Percentiles rank a stretch among this genome's conserved stretches.
phyloP scores from a whole-genome alignment of 495 filamentous ascomycete genomes.

The Penicillium angulare region DNA sequence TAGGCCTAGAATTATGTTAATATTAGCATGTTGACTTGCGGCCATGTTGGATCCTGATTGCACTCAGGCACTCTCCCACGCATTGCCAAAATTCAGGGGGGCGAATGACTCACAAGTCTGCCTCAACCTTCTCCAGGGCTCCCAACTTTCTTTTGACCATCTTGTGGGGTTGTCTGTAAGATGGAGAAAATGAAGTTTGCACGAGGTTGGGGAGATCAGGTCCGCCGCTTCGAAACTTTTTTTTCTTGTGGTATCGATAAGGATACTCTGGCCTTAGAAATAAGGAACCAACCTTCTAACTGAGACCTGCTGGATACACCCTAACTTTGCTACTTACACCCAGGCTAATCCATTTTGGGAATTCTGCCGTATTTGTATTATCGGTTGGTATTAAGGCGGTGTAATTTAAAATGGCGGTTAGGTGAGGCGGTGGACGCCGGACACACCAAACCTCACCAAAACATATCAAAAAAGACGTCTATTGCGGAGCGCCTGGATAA shows the following conservation, averaged over 20 bases:
- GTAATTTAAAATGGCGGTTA: no score
- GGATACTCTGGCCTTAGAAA: no score
- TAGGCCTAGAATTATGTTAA: constrained; percentile 54
- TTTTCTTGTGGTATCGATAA: constrained; percentile 45
- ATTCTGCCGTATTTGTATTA: no score
- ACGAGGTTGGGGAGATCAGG: constrained; percentile 20
- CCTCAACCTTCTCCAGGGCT: constrained; percentile 92
- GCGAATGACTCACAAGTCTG: constrained; percentile 62
- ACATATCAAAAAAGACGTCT: no score
- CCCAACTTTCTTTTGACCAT: constrained; percentile 87
- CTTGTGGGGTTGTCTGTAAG: constrained; percentile 8
- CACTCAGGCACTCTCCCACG: constrained; percentile 16
- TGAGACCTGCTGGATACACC: no score
- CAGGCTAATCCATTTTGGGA: no score
- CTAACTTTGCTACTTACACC: no score
- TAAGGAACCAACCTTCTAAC: no score
- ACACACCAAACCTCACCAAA: no score
- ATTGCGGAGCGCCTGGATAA: no score
- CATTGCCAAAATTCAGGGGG: constrained; percentile 19
- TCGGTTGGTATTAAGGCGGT: no score
- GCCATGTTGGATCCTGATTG: constrained; percentile 9
- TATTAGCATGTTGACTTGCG: constrained; percentile 4
- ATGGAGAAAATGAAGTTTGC: constrained; percentile 11
- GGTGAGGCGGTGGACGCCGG: no score
- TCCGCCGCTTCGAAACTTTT: constrained; percentile 38